Evolutionary conservation across 139 green algal species (phyloP).

Genomic region (Dunaliella primolecta): DNA sequence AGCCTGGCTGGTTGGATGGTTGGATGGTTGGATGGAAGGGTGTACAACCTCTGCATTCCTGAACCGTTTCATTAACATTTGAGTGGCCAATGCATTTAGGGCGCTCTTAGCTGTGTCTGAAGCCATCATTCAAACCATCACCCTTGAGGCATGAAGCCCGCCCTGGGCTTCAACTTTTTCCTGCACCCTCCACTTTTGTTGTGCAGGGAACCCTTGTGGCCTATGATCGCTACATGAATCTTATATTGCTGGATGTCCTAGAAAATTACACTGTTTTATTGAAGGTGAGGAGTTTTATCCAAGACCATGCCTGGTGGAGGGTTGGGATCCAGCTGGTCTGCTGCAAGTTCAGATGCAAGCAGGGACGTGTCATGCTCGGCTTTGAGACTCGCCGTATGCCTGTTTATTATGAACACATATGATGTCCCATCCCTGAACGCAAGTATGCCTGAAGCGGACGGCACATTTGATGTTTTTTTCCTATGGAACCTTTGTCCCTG

Average conservation of each 20-base stretch:
- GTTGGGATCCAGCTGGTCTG: constrained; percentile 5
- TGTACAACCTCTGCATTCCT: too few relatives aligned
- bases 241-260: constrained; percentile 65
- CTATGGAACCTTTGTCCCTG: background rate
- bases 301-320: background rate
- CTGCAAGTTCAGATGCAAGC: background rate
- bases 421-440: background rate
- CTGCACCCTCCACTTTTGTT: too few relatives aligned
- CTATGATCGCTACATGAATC: constrained; percentile 66
- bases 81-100: too few relatives aligned
- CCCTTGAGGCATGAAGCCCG: too few relatives aligned
- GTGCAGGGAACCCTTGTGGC: constrained; percentile 31
- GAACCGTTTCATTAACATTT: too few relatives aligned
- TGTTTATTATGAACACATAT: background rate
- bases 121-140: too few relatives aligned
- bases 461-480: background rate
- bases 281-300: constrained; percentile 20
- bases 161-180: too few relatives aligned
- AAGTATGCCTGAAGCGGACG: too few relatives aligned
- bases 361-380: background rate
- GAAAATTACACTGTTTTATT: constrained; percentile 70
- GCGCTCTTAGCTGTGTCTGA: too few relatives aligned
- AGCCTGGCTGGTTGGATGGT: too few relatives aligned
- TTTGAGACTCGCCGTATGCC: too few relatives aligned
- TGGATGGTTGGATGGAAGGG: too few relatives aligned